Conservation (phyloP, 1,139 yeast genomes). For the Candida sojae region DNA sequence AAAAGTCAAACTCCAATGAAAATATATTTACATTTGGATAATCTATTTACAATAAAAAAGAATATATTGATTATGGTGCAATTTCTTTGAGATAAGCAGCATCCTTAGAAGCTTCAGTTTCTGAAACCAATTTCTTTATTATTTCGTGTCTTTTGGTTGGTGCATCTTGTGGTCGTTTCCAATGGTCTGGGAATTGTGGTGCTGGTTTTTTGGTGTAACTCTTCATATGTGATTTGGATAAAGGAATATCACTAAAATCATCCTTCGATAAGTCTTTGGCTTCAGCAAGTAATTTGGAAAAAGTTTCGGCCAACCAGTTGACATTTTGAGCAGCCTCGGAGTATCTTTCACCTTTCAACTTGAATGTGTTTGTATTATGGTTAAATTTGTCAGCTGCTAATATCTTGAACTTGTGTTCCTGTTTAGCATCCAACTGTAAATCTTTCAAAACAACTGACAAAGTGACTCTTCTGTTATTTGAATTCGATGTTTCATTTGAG, state of each 20-base stretch:
- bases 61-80: constrained; percentile 21
- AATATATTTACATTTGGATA: background rate
- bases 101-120: constrained; percentile 36
- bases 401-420: constrained; percentile 73
- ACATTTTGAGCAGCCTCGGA: constrained; percentile 87
- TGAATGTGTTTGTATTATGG: constrained; percentile 56
- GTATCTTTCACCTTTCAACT: constrained; percentile 63
- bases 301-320: constrained; percentile 63
- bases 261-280: constrained; percentile 57
- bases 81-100: constrained; percentile 26
- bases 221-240: constrained; percentile 73
- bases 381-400: constrained; percentile 81
- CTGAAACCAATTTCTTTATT: constrained; percentile 35
- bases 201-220: constrained; percentile 36
- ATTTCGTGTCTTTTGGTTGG: constrained; percentile 41
- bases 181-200: constrained; percentile 69
- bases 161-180: constrained; percentile 81
- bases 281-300: constrained; percentile 61
- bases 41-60: constrained; percentile 1
- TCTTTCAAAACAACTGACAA: constrained; percentile 55
- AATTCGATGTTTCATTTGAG: constrained; percentile 62
- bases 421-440: constrained; percentile 52
- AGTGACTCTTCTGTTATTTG: constrained; percentile 70
- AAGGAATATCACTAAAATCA: constrained; percentile 78
- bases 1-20: no score